Conservation (phyloP, 495 filamentous ascomycete genomes). For the Platismatia glauca region DNA sequence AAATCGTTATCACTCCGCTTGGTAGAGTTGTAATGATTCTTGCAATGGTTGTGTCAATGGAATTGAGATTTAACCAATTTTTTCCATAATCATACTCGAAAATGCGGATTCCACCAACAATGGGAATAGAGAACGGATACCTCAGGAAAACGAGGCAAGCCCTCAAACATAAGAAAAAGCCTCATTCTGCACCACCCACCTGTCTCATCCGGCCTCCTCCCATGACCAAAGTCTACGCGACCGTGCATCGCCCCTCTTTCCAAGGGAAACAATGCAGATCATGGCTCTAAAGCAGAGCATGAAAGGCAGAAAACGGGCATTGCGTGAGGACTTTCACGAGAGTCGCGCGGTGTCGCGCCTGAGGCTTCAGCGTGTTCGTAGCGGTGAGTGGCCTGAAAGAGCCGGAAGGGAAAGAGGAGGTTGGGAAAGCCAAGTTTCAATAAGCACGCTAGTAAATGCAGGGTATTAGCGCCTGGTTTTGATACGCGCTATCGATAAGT, state of each 20-base stretch:
- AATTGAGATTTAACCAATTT: constrained; percentile 3
- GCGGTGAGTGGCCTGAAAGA: constrained; percentile 20
- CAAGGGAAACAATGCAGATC: constrained; percentile 15
- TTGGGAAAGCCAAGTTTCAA: constrained; percentile 15
- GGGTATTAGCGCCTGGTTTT: neutral
- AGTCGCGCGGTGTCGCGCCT: constrained; percentile 23
- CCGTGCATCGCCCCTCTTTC: constrained; percentile 13
- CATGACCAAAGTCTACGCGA: constrained; percentile 19
- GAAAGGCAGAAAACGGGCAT: neutral
- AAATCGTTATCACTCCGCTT: neutral
- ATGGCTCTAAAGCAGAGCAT: neutral
- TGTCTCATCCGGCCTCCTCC: neutral
- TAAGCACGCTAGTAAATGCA: neutral
- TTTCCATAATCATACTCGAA: constrained; percentile 1
- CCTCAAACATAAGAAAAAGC: constrained; percentile 18
- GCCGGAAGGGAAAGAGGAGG: constrained; percentile 10
- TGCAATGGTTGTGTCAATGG: constrained; percentile 3
- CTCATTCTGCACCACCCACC: constrained; percentile 10
- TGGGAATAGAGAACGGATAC: constrained; percentile 11
- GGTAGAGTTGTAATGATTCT: neutral
- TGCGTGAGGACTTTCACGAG: constrained; percentile 11
- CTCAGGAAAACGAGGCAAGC: constrained; percentile 24
- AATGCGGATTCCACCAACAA: neutral
- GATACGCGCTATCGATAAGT: constrained; percentile 6
- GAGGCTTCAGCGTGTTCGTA: constrained; percentile 12